Conservation (phyloP, 495 filamentous ascomycete species). For the Penicillium angulare region DNA sequence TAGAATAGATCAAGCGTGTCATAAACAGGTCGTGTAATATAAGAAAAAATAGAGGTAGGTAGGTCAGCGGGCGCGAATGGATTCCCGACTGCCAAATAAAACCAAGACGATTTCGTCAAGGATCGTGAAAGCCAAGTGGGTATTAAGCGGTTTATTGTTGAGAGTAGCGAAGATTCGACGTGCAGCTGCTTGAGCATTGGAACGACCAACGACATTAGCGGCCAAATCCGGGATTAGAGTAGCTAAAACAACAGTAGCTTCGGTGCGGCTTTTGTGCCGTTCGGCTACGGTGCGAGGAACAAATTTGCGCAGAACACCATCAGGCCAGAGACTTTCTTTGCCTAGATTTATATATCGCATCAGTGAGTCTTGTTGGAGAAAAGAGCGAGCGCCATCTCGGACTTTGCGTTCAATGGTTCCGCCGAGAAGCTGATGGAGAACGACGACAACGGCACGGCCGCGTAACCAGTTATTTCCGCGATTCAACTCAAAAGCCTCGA, state of each 20-base stretch:
- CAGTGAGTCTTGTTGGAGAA: slow-evolving; percentile 75
- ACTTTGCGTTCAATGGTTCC: slow-evolving; percentile 93
- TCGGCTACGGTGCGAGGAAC: slow-evolving; percentile 57
- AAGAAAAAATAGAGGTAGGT: background rate
- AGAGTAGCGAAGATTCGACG: slow-evolving; percentile 77
- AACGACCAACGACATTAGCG: slow-evolving; percentile 78
- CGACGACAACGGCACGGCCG: slow-evolving; percentile 88
- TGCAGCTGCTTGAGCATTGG: slow-evolving; percentile 81
- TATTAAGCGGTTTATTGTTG: slow-evolving; percentile 69
- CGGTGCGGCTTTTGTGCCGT: slow-evolving; percentile 63
- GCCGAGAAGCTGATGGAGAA: slow-evolving; percentile 68
- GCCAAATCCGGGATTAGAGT: slow-evolving; percentile 79
- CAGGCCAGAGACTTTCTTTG: slow-evolving; percentile 78
- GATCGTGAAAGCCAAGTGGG: slow-evolving; percentile 74
- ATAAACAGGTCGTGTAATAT: background rate
- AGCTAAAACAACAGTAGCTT: slow-evolving; percentile 77
- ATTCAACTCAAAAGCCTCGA: slow-evolving; percentile 94
- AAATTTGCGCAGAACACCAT: slow-evolving; percentile 54
- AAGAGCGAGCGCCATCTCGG: slow-evolving; percentile 68
- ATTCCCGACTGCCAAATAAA: slow-evolving; percentile 57
- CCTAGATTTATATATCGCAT: slow-evolving; percentile 70
- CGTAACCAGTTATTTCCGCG: slow-evolving; percentile 91
- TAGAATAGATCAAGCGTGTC: background rate
- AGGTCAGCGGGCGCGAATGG: slow-evolving; percentile 16
- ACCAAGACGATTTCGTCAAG: slow-evolving; percentile 75